phyloP scores from a whole-genome alignment of 352 stramenopile genomes.

The Phytophthora hibernalis region DNA sequence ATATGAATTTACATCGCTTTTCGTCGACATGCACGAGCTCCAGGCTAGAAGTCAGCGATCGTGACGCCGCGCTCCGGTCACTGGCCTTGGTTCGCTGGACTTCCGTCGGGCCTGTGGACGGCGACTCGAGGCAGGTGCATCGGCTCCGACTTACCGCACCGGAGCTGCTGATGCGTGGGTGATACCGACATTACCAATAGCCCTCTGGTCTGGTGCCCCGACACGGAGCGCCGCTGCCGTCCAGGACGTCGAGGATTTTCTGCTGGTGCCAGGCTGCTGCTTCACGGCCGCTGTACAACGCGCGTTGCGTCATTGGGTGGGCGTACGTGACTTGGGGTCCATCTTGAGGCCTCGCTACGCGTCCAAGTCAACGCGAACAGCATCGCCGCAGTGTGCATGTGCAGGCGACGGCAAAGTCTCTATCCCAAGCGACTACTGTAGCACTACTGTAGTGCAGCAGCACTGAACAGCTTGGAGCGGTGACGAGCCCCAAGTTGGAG shows the following conservation, averaged over 20 bases:
- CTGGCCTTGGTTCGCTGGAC: not conserved
- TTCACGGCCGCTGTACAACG: not conserved
- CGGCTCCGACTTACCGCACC: conserved; percentile 21
- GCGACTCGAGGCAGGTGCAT: conserved; percentile 9
- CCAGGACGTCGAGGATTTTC: conserved; percentile 11
- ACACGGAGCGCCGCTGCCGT: not conserved
- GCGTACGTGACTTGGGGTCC: too few relatives aligned
- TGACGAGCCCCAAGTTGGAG: conserved; percentile 9
- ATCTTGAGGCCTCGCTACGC: not conserved
- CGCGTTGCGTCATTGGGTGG: conserved; percentile 5
- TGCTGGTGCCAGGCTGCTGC: conserved; percentile 7
- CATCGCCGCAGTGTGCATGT: conserved; percentile 15
- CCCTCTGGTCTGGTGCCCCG: not conserved
- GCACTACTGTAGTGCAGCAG: too few relatives aligned
- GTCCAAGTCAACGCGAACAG: not conserved
- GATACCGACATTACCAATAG: conserved; percentile 15
- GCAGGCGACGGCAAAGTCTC: conserved; percentile 8
- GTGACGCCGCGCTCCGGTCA: conserved; percentile 9
- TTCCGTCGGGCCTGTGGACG: not conserved
- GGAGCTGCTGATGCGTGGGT: conserved; percentile 1
- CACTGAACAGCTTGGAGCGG: not conserved
- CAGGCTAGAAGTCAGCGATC: conserved; percentile 20
- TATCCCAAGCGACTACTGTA: conserved; percentile 32
- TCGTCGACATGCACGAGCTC: conserved; percentile 30
- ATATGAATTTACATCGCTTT: conserved; percentile 29